phyloP scores from a whole-genome alignment of 1,139 yeast species.

The Petasospora fabianii region DNA sequence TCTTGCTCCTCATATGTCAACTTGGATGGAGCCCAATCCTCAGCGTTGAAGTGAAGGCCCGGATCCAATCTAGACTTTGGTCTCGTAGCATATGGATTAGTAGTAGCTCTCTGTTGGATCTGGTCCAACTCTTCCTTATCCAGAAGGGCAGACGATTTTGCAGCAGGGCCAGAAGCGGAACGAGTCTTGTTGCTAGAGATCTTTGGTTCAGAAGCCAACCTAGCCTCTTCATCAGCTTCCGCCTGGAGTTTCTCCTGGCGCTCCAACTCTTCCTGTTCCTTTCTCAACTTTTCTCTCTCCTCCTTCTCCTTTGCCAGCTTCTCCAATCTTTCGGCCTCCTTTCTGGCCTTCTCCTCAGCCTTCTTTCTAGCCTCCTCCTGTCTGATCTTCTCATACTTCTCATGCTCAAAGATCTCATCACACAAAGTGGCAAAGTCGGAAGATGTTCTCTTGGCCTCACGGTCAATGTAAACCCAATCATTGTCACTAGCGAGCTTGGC shows the following conservation, averaged over 20 bases:
- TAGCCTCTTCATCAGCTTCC: constrained; percentile 16
- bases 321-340: constrained; percentile 34
- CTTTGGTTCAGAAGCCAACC: constrained; percentile 14
- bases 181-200: constrained; percentile 26
- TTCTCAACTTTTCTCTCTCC: constrained; percentile 27
- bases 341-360: constrained; percentile 40
- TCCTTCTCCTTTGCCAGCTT: constrained; percentile 39
- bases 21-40: constrained; percentile 24
- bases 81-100: constrained; percentile 42
- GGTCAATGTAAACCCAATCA: constrained; percentile 69
- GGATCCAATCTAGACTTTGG: constrained; percentile 77
- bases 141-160: constrained; percentile 24
- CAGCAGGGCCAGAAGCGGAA: constrained; percentile 36
- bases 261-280: constrained; percentile 11
- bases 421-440: constrained; percentile 75
- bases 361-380: constrained; percentile 45
- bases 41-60: constrained; percentile 29
- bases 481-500: constrained; percentile 61
- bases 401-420: constrained; percentile 69
- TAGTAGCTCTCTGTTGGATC: constrained; percentile 35
- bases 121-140: constrained; percentile 23
- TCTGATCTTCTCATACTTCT: constrained; percentile 55
- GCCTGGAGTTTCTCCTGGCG: constrained; percentile 10
- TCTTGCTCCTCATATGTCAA: constrained; percentile 23
- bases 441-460: constrained; percentile 70